A percentile compares a stretch with the other conserved stretches of the same genome.
phyloP scores from a whole-genome alignment of 1,284 basidiomycete species.

The Somion occarium region DNA sequence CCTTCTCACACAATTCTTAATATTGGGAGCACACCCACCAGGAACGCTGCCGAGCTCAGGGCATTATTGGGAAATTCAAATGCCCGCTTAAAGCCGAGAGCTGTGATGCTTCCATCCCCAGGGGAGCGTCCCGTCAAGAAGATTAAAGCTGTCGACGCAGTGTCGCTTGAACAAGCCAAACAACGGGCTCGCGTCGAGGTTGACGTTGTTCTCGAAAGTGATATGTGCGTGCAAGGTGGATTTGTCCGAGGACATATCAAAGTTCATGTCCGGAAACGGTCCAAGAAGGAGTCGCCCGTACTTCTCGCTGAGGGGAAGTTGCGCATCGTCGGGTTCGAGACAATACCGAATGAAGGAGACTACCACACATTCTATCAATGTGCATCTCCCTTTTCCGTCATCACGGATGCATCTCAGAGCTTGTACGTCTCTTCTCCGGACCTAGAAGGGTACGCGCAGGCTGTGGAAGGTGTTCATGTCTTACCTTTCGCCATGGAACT shows the following conservation, averaged over 20 bases:
- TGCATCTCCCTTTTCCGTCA: slow-evolving; percentile 55
- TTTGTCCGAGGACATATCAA: slow-evolving; percentile 71
- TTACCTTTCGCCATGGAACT: slow-evolving; percentile 81
- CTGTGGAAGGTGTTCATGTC: slow-evolving; percentile 64
- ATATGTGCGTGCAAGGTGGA: slow-evolving; percentile 81
- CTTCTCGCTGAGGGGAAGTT: slow-evolving; percentile 79
- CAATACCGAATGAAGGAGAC: slow-evolving; percentile 52
- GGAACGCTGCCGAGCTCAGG: slow-evolving; percentile 51
- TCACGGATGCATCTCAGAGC: slow-evolving; percentile 39
- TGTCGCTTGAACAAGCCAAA: slow-evolving; percentile 62
- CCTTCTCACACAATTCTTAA: slow-evolving; percentile 51
- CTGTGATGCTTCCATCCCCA: slow-evolving; percentile 35
- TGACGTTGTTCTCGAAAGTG: slow-evolving; percentile 76
- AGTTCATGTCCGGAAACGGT: slow-evolving; percentile 59
- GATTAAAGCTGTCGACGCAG: slow-evolving; percentile 13
- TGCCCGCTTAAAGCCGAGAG: slow-evolving; percentile 50
- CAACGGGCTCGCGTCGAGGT: slow-evolving; percentile 74
- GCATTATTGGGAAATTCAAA: slow-evolving; percentile 56
- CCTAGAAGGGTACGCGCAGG: slow-evolving; percentile 67
- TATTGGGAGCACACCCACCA: slow-evolving; percentile 38
- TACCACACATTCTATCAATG: slow-evolving; percentile 88
- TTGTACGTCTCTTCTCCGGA: slow-evolving; percentile 56
- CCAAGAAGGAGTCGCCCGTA: slow-evolving; percentile 55
- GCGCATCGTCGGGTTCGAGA: slow-evolving; percentile 86
- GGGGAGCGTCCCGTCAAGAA: slow-evolving; percentile 9